phyloP scores from a whole-genome alignment of 2,329 filamentous ascomycete genomes.

The Beauveria pseudobassiana region DNA sequence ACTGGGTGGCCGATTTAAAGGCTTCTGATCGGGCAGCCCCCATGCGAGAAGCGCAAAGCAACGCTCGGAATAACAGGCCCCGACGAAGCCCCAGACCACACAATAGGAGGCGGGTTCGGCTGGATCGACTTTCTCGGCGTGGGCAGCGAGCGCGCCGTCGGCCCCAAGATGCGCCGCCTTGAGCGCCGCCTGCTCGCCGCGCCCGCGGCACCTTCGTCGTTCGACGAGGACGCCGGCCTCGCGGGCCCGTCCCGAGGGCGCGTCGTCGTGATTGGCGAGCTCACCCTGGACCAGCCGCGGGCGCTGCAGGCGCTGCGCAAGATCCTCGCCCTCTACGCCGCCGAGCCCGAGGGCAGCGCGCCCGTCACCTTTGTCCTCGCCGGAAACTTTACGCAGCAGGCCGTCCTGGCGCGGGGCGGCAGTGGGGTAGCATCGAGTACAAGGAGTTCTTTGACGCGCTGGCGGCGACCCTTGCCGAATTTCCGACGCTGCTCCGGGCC shows the following conservation, averaged over 20 bases:
- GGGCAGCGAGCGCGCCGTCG: conserved; percentile 79
- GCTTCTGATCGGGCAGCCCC: conserved; percentile 83
- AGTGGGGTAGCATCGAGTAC: conserved; percentile 86
- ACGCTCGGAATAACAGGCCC: conserved; percentile 65
- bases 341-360: conserved; percentile 52
- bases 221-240: conserved; percentile 20
- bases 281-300: conserved; percentile 79
- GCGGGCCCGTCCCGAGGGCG: conserved; percentile 35
- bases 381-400: conserved; percentile 70
- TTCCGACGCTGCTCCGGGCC: conserved; percentile 67
- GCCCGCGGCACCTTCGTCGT: conserved; percentile 13
- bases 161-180: conserved; percentile 73
- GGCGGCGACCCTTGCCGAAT: conserved; percentile 75
- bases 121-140: conserved; percentile 96
- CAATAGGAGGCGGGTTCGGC: conserved; percentile 75
- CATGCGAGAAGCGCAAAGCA: conserved; percentile 73
- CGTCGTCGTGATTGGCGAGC: conserved; percentile 73
- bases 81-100: conserved; percentile 50
- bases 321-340: conserved; percentile 67
- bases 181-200: conserved; percentile 59
- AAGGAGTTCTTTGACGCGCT: conserved; percentile 93
- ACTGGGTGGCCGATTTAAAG: conserved; percentile 86
- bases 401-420: conserved; percentile 59
- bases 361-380: conserved; percentile 77
- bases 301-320: conserved; percentile 74